Evolutionary conservation across 108 stramenopile genomes (phyloP).

Genomic region (Epithemia pelagica): DNA sequence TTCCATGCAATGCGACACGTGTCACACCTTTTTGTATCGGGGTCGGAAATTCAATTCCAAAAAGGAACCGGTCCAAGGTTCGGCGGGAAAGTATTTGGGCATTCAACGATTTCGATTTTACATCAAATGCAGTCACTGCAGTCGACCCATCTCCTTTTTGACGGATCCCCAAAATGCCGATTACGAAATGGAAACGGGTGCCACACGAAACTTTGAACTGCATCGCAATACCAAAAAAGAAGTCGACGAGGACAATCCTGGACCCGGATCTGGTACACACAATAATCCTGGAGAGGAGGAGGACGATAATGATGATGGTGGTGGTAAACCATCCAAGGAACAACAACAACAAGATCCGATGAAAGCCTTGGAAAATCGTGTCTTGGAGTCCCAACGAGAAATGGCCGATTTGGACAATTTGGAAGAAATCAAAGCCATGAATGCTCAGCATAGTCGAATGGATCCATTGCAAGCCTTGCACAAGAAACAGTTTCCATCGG

Average conservation of each 20-base stretch:
- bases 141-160: conserved; percentile 82
- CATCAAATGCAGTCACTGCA: conserved; percentile 91
- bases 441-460: conserved; percentile 58
- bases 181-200: conserved; percentile 94
- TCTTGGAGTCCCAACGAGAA: conserved; percentile 90
- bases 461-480: conserved; percentile 46
- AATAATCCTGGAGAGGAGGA: conserved; percentile 29
- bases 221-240: conserved; percentile 81
- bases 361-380: conserved; percentile 93
- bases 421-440: conserved; percentile 92
- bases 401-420: conserved; percentile 93
- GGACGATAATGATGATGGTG: conserved; percentile 15
- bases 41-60: conserved; percentile 96
- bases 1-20: conserved; percentile 87
- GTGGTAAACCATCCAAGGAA: conserved; percentile 22
- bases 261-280: not conserved
- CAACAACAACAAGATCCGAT: conserved; percentile 86
- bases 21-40: conserved; percentile 91
- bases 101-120: conserved; percentile 91
- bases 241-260: conserved; percentile 36
- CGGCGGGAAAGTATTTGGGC: conserved; percentile 88
- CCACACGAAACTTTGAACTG: conserved; percentile 91
- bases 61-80: conserved; percentile 86
- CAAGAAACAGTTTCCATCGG: conserved; percentile 26
- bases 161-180: conserved; percentile 97